phyloP scores from a whole-genome alignment of 2,329 filamentous ascomycete species.

The Didymella exigua region DNA sequence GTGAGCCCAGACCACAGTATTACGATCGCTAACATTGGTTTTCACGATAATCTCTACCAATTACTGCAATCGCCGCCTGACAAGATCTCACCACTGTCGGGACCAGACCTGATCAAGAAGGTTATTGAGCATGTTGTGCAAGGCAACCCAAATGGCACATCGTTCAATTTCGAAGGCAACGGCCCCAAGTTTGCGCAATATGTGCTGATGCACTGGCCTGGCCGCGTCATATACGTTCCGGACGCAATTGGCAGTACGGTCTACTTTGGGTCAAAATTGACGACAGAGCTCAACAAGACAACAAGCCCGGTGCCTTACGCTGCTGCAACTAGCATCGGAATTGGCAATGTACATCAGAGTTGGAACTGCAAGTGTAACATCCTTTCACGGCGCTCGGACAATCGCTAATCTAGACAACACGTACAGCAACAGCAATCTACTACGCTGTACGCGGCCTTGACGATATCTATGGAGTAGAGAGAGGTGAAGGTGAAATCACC shows the following conservation, averaged over 20 bases:
- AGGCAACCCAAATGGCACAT: constrained; percentile 5
- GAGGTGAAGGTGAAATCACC: neutral
- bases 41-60: constrained; percentile 7
- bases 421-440: constrained; percentile 3
- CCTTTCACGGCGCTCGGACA: no score
- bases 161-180: constrained; percentile 4
- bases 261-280: constrained; percentile 1
- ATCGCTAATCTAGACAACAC: neutral
- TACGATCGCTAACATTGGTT: constrained; percentile 3
- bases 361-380: constrained; percentile 3
- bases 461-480: neutral
- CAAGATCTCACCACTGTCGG: neutral
- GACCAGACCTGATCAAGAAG: neutral
- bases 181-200: constrained; percentile 2
- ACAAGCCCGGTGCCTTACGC: constrained; percentile 1
- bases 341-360: constrained; percentile 1
- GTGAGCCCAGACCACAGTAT: neutral
- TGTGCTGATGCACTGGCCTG: constrained; percentile 6
- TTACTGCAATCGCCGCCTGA: constrained; percentile 1
- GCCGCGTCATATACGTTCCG: neutral
- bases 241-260: constrained; percentile 1
- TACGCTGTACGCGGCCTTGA: constrained; percentile 8
- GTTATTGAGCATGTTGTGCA: constrained; percentile 3
- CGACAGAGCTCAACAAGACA: neutral
- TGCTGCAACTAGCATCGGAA: constrained; percentile 4